phyloP scores from a whole-genome alignment of 2,329 filamentous ascomycete genomes.

The Emergomyces africanus region DNA sequence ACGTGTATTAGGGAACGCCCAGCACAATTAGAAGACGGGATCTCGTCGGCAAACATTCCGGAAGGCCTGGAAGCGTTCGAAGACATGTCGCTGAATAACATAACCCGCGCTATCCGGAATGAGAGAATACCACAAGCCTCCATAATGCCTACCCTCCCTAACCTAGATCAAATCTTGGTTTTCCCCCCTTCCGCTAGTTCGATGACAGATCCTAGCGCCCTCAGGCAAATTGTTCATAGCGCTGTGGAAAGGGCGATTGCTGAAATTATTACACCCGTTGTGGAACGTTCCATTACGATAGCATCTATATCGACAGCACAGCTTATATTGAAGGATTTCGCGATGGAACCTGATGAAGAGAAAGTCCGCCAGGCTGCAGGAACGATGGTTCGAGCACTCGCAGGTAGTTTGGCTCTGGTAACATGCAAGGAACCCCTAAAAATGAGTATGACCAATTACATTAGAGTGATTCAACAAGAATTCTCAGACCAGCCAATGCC shows the following conservation, averaged over 20 bases:
- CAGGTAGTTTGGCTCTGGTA: constrained; percentile 87
- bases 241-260: constrained; percentile 83
- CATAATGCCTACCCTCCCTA: constrained; percentile 56
- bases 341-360: constrained; percentile 80
- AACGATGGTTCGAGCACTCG: constrained; percentile 88
- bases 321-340: constrained; percentile 92
- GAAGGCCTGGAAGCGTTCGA: constrained; percentile 73
- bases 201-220: constrained; percentile 56
- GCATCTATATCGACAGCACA: constrained; percentile 93
- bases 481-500: constrained; percentile 60
- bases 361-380: constrained; percentile 75
- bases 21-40: constrained; percentile 47
- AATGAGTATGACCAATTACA: constrained; percentile 95
- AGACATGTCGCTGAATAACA: constrained; percentile 62
- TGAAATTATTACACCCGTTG: constrained; percentile 95
- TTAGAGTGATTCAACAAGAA: constrained; percentile 65
- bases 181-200: constrained; percentile 68
- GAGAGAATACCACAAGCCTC: constrained; percentile 64
- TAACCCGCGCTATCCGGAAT: constrained; percentile 54
- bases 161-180: constrained; percentile 57
- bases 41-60: constrained; percentile 40
- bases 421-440: constrained; percentile 95
- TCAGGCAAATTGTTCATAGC: constrained; percentile 63
- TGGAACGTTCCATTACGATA: constrained; percentile 94
- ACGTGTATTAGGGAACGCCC: constrained; percentile 68